Conservation (phyloP, 2,329 filamentous ascomycete species). For the Hypoxylon sp. region DNA sequence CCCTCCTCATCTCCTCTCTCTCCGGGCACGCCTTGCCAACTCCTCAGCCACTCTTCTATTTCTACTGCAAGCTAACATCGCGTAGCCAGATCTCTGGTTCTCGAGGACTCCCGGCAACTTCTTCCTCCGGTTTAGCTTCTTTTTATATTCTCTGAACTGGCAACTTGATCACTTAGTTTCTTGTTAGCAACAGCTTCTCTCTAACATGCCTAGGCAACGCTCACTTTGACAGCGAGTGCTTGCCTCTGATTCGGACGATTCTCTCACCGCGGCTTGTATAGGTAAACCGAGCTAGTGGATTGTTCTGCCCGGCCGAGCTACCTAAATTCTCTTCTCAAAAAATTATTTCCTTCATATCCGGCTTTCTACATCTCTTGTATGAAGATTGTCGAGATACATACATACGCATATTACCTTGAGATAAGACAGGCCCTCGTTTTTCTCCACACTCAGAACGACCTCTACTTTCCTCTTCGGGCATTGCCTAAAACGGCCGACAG, state of each 20-base stretch:
- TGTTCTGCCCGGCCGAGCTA: conserved; percentile 33
- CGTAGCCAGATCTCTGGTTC: conserved; percentile 33
- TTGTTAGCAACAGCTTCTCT: conserved; percentile 30
- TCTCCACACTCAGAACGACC: conserved; percentile 60
- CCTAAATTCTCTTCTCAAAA: conserved; percentile 38
- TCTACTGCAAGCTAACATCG: conserved; percentile 39
- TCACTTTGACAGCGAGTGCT: conserved; percentile 45
- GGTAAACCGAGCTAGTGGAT: conserved; percentile 30
- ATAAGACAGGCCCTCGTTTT: conserved; percentile 56
- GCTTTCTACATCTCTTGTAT: conserved; percentile 56
- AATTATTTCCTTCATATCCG: conserved; percentile 48
- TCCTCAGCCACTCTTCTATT: conserved; percentile 51
- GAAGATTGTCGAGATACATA: conserved; percentile 61
- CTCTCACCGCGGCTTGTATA: conserved; percentile 29
- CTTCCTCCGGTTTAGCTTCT: conserved; percentile 38
- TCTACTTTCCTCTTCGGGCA: conserved; percentile 60
- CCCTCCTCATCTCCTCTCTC: conserved; percentile 46
- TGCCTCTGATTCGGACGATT: conserved; percentile 34
- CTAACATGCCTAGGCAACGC: conserved; percentile 37
- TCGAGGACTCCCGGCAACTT: conserved; percentile 31
- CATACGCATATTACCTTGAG: conserved; percentile 59
- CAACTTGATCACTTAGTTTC: conserved; percentile 25
- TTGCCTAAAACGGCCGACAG: conserved; percentile 58
- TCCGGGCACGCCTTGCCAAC: conserved; percentile 47
- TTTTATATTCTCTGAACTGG: conserved; percentile 37